These are phyloP conservation scores for Canariomyces notabilis DNA, from an alignment of 2,329 filamentous ascomycete species.

Conservation along the genomic window DNA sequence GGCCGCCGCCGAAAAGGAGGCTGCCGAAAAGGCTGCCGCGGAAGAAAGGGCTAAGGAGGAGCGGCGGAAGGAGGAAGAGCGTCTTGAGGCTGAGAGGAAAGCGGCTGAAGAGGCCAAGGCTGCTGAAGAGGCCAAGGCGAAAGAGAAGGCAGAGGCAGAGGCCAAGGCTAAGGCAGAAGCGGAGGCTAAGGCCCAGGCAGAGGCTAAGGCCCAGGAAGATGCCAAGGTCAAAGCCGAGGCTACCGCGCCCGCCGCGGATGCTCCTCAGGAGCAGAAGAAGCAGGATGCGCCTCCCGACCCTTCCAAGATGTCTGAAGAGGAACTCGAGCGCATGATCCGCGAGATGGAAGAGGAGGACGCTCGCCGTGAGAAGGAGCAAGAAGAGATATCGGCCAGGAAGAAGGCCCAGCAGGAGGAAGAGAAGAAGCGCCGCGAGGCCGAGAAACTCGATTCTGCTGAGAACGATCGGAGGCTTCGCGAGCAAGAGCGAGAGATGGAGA, in stretches of 20 bases:
- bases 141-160: slow-evolving; percentile 27
- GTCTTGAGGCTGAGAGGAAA: slow-evolving; percentile 17
- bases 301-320: slow-evolving; percentile 39
- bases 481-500: slow-evolving; percentile 67
- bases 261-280: slow-evolving; percentile 27
- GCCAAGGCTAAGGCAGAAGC: slow-evolving; percentile 26
- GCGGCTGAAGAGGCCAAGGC: slow-evolving; percentile 30
- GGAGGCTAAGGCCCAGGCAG: slow-evolving; percentile 27
- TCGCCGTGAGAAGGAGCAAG: slow-evolving; percentile 44
- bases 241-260: slow-evolving; percentile 29
- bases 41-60: slow-evolving; percentile 21
- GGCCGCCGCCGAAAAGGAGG: slow-evolving; percentile 28
- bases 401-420: slow-evolving; percentile 39
- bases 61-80: slow-evolving; percentile 16
- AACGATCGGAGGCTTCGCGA: slow-evolving; percentile 64
- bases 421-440: slow-evolving; percentile 39
- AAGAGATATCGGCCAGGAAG: slow-evolving; percentile 37
- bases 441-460: slow-evolving; percentile 46
- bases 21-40: slow-evolving; percentile 25
- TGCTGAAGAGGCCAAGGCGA: slow-evolving; percentile 29
- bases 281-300: slow-evolving; percentile 27
- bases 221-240: slow-evolving; percentile 29
- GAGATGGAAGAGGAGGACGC: slow-evolving; percentile 58
- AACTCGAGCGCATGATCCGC: slow-evolving; percentile 54
- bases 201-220: slow-evolving; percentile 29